Base-by-base conservation (phyloP, 805 yeast species). In the Metschnikowia aberdeeniae region DNA sequence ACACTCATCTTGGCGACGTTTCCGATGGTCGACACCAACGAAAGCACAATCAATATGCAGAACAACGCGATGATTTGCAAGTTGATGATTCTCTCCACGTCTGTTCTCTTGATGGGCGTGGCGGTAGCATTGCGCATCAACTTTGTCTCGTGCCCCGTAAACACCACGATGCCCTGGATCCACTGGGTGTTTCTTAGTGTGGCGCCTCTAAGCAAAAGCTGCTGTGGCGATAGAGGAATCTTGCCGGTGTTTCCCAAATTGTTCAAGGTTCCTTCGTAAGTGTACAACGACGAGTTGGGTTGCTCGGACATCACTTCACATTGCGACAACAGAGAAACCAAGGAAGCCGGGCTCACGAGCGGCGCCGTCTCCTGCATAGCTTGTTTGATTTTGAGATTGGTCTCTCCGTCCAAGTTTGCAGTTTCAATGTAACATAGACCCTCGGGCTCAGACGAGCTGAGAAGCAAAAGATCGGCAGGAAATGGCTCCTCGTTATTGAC, bases 61-160 rank as follows among this genome's bases (percentile, higher is more conserved):
- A 93, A 93, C 50, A 93, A 70, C 1, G 92, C 96, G 47, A 93
- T 68, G 57, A 93, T 92, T 64, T 93, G 99, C 56, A 87, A 66
- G 62, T 93, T 95, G 56, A 93, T 92, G 67, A 90, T 86, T 63
- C 95, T 80, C 70, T 93, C 99, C 11, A 95, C 97, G 22, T 96
- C 96, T 0, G 99, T 93, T 58, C 95, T 78, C 63, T 93, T 93
- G 58, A 93, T 95, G 9, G 99, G 99, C 2, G 99, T 84, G 1
- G 99, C 97, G 2, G 98, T 90, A 14, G 99, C 99, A 68, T 93
- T 93, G 62, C 99, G 81, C 98, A 93, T 92, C 53, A 93, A 74
- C 60, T 93, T 93, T 0, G 99, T 93, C 67, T 93, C 99, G 63
- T 95, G 99, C 17, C 99, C 99, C 0, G 99, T 93, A 63, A 92